phyloP scores from a whole-genome alignment of 2,329 filamentous ascomycete genomes.

The Colletotrichum sp. region DNA sequence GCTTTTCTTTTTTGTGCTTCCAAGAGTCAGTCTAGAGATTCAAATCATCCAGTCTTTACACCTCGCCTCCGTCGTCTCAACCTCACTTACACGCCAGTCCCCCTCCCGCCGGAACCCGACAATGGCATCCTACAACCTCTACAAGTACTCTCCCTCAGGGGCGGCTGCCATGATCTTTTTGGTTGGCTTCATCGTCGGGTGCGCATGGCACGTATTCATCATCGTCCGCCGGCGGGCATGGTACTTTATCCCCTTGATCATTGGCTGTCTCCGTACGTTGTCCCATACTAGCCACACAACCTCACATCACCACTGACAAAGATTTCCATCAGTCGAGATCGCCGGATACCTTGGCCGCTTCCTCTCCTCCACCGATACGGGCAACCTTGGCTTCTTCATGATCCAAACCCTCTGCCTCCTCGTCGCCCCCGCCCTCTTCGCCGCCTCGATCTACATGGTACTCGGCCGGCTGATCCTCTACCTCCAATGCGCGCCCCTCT shows the following conservation, averaged over 20 bases:
- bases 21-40: background rate
- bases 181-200: background rate
- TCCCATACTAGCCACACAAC: background rate
- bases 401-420: background rate
- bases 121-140: background rate
- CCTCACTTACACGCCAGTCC: background rate
- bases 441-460: constrained; percentile 17
- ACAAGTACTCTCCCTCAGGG: background rate
- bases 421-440: constrained; percentile 4
- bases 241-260: background rate
- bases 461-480: constrained; percentile 2
- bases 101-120: background rate
- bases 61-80: background rate
- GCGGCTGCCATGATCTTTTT: background rate
- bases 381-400: background rate
- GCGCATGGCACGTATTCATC: background rate
- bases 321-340: background rate
- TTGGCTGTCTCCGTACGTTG: background rate
- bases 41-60: background rate
- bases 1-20: background rate
- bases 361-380: background rate
- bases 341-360: background rate
- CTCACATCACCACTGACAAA: background rate
- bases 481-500: background rate
- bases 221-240: background rate